Conservation (phyloP, 495 filamentous ascomycete genomes). For the Aspergillus avenaceus region DNA sequence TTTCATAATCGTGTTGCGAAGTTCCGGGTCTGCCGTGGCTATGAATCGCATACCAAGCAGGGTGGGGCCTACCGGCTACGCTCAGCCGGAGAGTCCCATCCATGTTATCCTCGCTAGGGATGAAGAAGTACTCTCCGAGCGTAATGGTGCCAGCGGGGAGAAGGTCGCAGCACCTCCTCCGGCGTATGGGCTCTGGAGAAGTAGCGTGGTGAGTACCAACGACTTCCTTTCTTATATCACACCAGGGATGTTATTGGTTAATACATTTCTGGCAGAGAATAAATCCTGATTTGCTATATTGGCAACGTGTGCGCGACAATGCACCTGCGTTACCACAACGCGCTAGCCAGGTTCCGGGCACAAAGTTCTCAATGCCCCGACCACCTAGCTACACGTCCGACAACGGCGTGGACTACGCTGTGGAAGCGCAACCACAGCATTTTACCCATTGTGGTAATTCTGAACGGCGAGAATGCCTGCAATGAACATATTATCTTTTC, state of each 20-base stretch:
- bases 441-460: constrained; percentile 32
- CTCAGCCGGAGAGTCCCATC: constrained; percentile 58
- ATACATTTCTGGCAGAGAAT: constrained; percentile 50
- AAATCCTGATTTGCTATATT: constrained; percentile 76
- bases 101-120: constrained; percentile 58
- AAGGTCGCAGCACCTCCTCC: constrained; percentile 61
- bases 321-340: constrained; percentile 2
- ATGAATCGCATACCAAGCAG: constrained; percentile 24
- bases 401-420: constrained; percentile 64
- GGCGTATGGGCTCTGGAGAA: constrained; percentile 83
- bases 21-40: constrained; percentile 23
- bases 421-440: constrained; percentile 56
- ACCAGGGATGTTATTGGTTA: not conserved
- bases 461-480: constrained; percentile 1
- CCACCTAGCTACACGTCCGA: constrained; percentile 72
- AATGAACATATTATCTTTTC: not conserved
- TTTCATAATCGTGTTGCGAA: constrained; percentile 55
- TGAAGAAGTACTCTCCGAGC: constrained; percentile 49
- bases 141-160: constrained; percentile 14
- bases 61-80: constrained; percentile 52
- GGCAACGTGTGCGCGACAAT: constrained; percentile 56
- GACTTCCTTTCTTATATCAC: not conserved
- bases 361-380: constrained; percentile 30
- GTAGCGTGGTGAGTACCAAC: constrained; percentile 65
- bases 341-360: constrained; percentile 12